Evolutionary conservation across 1,139 yeast genomes (phyloP), one percentile per base, ranked within the genome.

Genomic region (Blastobotrys arbuscula): DNA sequence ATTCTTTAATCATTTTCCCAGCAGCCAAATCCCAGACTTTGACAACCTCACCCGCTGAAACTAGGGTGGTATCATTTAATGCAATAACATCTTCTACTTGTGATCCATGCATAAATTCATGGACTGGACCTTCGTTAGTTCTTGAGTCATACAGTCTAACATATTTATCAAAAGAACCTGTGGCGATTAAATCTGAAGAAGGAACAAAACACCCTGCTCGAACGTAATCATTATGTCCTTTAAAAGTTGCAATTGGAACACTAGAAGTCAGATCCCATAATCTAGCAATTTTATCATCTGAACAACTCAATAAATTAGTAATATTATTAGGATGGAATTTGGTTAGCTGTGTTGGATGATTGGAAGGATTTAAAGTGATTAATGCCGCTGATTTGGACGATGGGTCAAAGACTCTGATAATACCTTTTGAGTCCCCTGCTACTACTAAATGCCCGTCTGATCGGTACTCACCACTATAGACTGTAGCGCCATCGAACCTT

Each of bases 271-370:
- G 84, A 67, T 92, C 98, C 75, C 92, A 92, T 39, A 94, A 68
- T 62, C 96, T 74, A 1, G 89, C 89, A 10, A 82, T 75, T 59
- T 95, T 75, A 68, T 92, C 98, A 68, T 92, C 98, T 3, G 95
- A 84, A 5, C 96, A 96, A 2, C 96, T 85, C 23, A 89, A 73
- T 52, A 92, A 68, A 52, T 85, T 84, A 42, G 87, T 80, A 16
- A 82, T 78, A 39, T 79, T 72, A 3, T 82, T 71, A 10, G 94
- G 89, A 59, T 87, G 92, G 68, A 88, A 92, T 64, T 86, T 88
- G n/a, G 97, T 89, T 24, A 90, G 96, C 62, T 87, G 97, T 0
- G 95, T 85, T 10, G 97, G 90, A 66, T 87, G 89, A 18, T 82
- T 71, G 0, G 94, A 82, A 2, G 97, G 96, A 50, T 78, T 78